Conservation (phyloP, 1,139 yeast species). For the Sporopachydermia cereana region DNA sequence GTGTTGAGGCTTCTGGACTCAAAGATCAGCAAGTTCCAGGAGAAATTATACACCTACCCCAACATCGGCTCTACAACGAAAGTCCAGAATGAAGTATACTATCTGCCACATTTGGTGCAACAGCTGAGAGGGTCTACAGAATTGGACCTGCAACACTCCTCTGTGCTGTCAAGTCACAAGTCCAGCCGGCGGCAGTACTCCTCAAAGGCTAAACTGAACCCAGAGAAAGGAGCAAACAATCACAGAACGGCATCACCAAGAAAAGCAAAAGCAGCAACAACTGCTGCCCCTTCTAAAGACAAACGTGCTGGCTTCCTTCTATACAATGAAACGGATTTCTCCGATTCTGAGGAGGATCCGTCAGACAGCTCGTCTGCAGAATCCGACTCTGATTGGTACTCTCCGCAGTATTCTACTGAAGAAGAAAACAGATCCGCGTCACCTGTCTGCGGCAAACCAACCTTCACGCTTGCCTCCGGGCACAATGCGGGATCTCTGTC, state of each 20-base stretch:
- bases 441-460: background rate
- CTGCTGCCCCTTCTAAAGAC: background rate
- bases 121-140: background rate
- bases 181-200: background rate
- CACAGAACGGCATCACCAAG: background rate
- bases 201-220: background rate
- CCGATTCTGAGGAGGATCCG: no score
- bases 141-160: background rate
- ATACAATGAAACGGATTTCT: background rate
- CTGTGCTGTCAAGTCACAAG: background rate
- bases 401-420: background rate
- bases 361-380: background rate
- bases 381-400: background rate
- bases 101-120: background rate
- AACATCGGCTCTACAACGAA: background rate
- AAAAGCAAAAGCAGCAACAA: background rate
- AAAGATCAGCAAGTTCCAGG: background rate
- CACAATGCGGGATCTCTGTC: no score
- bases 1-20: slow-evolving; percentile 1
- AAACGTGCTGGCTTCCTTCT: background rate
- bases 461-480: background rate
- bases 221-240: background rate
- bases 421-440: background rate
- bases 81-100: background rate
- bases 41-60: background rate